Evolutionary conservation across 129 eudicot species (phyloP), one percentile per base, ranked within the genome.

Genomic region (Sambucus nigra): DNA sequence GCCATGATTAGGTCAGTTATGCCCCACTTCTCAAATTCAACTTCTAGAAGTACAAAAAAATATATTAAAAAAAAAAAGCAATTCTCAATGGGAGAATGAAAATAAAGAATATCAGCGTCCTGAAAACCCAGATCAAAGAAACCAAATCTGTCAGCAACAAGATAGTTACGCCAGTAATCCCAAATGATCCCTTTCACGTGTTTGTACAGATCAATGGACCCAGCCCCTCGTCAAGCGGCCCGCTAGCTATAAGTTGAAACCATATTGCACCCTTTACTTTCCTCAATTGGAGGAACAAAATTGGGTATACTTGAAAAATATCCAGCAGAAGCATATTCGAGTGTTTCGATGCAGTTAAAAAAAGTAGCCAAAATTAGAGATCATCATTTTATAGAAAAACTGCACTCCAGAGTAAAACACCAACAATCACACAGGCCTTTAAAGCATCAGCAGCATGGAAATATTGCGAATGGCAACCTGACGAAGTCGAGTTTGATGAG

Each of bases 401-500:
- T 26, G 53, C 63, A 38, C 38, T 45, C 71, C 69, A 70, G 46
- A 80, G 59, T 38, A 78, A 16, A 51, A 57, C 51, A 32, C 50
- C 57, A 47, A 74, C 21, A 21, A 74, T 45, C 13, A 63, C 13
- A 15, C 64, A 67, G 27, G 53, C 61, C 26, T 20, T 12, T 17
- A 48, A 53, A 27, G 68, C 55, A 25, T 62, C 69, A n/a, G 52
- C 55, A 14, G 57, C 2, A 44, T 20, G 17, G 19, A 48, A 21
- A 33, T 48, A 47, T 28, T 7, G 57, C 22, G 83, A 69, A 42
- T 32, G 56, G 59, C 66, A 35, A 54, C 78, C 82, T 28, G 77
- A 80, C 20, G 61, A 53, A 21, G 82, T 73, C 1, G 95, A 86
- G n/a, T 82, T 79, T 17, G 79, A 61, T 16, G 95, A 86, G 52